A percentile compares a stretch with the other conserved stretches of the same genome.
Evolutionary conservation across 2,329 filamentous ascomycete species (phyloP).

Genomic region (Fusarium transvaalense): DNA sequence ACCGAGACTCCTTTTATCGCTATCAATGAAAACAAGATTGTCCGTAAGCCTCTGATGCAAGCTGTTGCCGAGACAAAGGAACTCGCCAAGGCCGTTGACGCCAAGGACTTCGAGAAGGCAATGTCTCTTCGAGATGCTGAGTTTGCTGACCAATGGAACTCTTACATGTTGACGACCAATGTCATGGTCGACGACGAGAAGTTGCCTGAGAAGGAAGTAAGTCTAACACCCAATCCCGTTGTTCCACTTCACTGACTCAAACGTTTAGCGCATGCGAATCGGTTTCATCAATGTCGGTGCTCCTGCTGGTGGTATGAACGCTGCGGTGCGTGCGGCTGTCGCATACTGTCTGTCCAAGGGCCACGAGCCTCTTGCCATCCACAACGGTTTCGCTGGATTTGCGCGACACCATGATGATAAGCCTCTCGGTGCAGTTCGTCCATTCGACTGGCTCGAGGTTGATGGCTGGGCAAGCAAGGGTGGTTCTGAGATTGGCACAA

Average conservation of each 20-base stretch:
- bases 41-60: slow-evolving; percentile 87
- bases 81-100: slow-evolving; percentile 83
- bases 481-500: slow-evolving; percentile 97
- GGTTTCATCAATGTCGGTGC: slow-evolving; percentile 98
- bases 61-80: slow-evolving; percentile 89
- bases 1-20: slow-evolving; percentile 95
- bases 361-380: slow-evolving; percentile 92
- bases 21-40: slow-evolving; percentile 98
- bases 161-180: slow-evolving; percentile 91
- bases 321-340: slow-evolving; percentile 91
- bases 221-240: slow-evolving; percentile 43
- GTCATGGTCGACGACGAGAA: slow-evolving; percentile 77
- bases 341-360: slow-evolving; percentile 92
- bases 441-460: slow-evolving; percentile 92
- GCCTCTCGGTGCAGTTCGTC: slow-evolving; percentile 84
- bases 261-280: slow-evolving; percentile 83
- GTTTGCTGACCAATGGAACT: slow-evolving; percentile 91
- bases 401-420: slow-evolving; percentile 89
- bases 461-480: slow-evolving; percentile 96
- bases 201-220: slow-evolving; percentile 77
- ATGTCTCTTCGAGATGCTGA: slow-evolving; percentile 93
- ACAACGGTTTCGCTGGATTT: slow-evolving; percentile 97
- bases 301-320: slow-evolving; percentile 98
- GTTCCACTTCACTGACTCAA: background rate
- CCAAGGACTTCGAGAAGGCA: slow-evolving; percentile 86